Evolutionary conservation across 2,329 filamentous ascomycete species (phyloP), one percentile per base, ranked within the genome.

Genomic region (Stagonosporopsis rhizophila): DNA sequence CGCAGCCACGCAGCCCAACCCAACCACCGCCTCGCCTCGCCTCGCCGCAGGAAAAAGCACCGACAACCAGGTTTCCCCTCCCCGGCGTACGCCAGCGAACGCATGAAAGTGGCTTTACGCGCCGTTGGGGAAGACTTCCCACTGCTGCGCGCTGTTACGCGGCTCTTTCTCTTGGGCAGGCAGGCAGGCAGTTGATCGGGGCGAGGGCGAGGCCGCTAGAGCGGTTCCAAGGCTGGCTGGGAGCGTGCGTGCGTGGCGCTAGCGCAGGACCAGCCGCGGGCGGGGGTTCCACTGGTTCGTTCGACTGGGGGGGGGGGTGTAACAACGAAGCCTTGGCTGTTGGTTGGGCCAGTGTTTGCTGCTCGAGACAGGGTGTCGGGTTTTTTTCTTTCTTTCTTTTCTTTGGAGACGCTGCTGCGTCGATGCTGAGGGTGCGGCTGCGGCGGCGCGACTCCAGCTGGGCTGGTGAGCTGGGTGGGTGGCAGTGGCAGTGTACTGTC

Each of bases 251-350:
- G 49, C 44, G 39, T 42, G 39, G 44, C 44, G 27, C 55, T 58
- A 49, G 44, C 40, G 55, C 49, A 58, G 53, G 53, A 56, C 53
- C 53, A 32, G 27, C 42, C 17, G 47, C 22, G n/a, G n/a, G n/a
- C n/a, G n/a, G n/a, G 27, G 30, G 38, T 45, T 56, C 53, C 53
- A 48, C 53, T 44, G 47, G 47, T 47, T 52, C 48, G 22, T 1
- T 32, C n/a, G n/a, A n/a, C n/a, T n/a, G n/a, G n/a, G n/a, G n/a
- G n/a, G n/a, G n/a, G n/a, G n/a, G n/a, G n/a, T n/a, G n/a, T n/a
- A n/a, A n/a, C n/a, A n/a, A n/a, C n/a, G n/a, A n/a, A n/a, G n/a
- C n/a, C n/a, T n/a, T n/a, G n/a, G n/a, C n/a, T 28, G 27, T 4
- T 28, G 27, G 27, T 8, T 28, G 27, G n/a, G n/a, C 27, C 27